These are phyloP conservation scores for Lodderomyces theae DNA, from an alignment of 1,139 yeast species.

Conservation along the genomic window DNA sequence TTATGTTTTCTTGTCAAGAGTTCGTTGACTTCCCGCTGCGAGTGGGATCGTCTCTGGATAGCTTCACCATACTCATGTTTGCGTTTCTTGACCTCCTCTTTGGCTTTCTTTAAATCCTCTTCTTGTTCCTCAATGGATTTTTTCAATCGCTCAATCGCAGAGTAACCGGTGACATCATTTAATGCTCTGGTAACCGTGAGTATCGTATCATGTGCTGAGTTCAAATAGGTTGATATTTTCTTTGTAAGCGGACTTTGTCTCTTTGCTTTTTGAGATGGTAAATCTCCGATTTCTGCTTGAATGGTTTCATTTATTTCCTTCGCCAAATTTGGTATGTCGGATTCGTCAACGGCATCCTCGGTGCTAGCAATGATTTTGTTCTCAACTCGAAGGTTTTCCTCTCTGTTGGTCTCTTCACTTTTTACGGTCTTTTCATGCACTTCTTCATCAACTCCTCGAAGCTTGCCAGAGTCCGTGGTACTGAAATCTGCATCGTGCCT, in stretches of 20 bases:
- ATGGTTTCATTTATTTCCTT: conserved; percentile 20
- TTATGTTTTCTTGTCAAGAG: conserved; percentile 78
- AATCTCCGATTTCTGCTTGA: conserved; percentile 21
- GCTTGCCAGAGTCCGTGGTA: conserved; percentile 9
- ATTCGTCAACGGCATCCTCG: conserved; percentile 10
- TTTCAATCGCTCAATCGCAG: conserved; percentile 73
- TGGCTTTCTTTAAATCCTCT: conserved; percentile 45
- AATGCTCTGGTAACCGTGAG: conserved; percentile 71
- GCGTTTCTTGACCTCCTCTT: conserved; percentile 46
- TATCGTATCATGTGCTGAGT: conserved; percentile 62
- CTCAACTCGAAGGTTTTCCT: conserved; percentile 10
- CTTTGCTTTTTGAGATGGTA: conserved; percentile 34
- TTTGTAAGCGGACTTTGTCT: conserved; percentile 20
- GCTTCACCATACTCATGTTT: conserved; percentile 62
- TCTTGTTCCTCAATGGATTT: conserved; percentile 54
- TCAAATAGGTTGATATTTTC: conserved; percentile 52
- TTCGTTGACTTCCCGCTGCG: conserved; percentile 88
- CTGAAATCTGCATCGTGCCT: conserved; percentile 7
- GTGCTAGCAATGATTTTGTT: conserved; percentile 14
- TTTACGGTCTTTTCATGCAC: conserved; percentile 5
- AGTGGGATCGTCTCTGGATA: conserved; percentile 59
- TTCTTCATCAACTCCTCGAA: conserved; percentile 10
- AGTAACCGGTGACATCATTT: conserved; percentile 91
- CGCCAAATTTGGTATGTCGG: conserved; percentile 12
- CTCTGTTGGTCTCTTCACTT: conserved; percentile 4